Base-by-base conservation (phyloP, 2,329 filamentous ascomycete species). In the Coniochaeta hoffmannii region DNA sequence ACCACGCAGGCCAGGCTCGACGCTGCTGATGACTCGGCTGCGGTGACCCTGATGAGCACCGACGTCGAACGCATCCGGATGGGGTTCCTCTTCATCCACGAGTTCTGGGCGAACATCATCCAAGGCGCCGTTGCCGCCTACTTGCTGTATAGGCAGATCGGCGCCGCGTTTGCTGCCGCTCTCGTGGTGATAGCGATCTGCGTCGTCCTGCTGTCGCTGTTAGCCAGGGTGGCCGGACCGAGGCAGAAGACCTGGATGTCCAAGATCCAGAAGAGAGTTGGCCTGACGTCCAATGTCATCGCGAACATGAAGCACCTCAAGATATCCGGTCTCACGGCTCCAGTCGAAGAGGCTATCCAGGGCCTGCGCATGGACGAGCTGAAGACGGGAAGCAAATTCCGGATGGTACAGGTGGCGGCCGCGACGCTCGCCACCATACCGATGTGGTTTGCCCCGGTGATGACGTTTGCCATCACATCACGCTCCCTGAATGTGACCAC, bases 41-140 rank as follows among this genome's bases (percentile, higher is more conserved):
- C 68, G 0, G 59, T 72, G 10, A 73, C 71, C 0, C 57, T 73
- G 11, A 73, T 73, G 71, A 73, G 67, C 53, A 66, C 64, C 4
- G 71, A 73, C 53, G 60, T 70, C 4, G 71, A 73, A 53, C 64
- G 67, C 14, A 66, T 73, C 32, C 57, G 64, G 0, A 41, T 57
- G 3, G 71, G 71, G 0, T 61, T 69, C 15, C 53, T 62, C 1
- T 41, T 53, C 3, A 32, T 71, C 1, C 70, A 73, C 54, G 66
- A 71, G 12, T 63, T 68, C 11, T 73, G 71, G 71, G 66, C 68
- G 4, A 67, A 63, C 50, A 34, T 59, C 1, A 57, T 71, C 15
- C 63, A 73, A 50, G 64, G 69, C 0, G 66, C 58, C 0, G 56
- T 73, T 1, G 68, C 67, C 0, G 62, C 62, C 28, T 72, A 66